Evolutionary conservation across 75 land plant species (phyloP).

Genomic region (Gnetum montanum): DNA sequence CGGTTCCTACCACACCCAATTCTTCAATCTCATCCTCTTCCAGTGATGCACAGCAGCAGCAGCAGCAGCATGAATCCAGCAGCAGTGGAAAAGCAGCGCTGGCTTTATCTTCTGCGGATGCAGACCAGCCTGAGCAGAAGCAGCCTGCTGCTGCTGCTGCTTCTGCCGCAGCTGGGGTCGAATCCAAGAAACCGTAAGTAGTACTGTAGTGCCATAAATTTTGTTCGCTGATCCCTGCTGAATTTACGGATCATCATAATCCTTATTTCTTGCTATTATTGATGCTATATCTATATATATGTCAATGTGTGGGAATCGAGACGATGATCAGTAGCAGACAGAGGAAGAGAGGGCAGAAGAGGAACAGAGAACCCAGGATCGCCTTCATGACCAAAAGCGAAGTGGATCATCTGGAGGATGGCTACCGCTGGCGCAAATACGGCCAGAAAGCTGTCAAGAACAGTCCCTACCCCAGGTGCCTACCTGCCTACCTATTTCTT

Average conservation of each 20-base stretch:
- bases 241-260: not conserved
- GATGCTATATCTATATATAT: not conserved
- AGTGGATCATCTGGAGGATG: constrained; percentile 76
- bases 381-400: constrained; percentile 81
- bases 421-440: constrained; percentile 75
- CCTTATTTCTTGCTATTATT: not conserved
- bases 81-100: not conserved
- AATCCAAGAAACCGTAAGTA: constrained; percentile 37
- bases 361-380: constrained; percentile 40
- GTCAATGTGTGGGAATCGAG: not conserved
- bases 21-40: constrained; percentile 38
- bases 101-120: constrained; percentile 1
- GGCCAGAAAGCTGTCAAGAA: constrained; percentile 87
- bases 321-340: not conserved
- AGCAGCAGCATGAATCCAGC: constrained; percentile 7
- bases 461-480: constrained; percentile 86
- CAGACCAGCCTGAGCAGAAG: constrained; percentile 9
- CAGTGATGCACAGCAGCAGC: constrained; percentile 19
- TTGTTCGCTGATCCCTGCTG: too few relatives aligned
- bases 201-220: not conserved
- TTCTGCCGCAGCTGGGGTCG: constrained; percentile 12
- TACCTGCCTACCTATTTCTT: too few relatives aligned
- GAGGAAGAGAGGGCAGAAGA: constrained; percentile 63
- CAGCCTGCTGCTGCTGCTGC: not conserved
- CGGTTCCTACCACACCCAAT: constrained; percentile 21